A percentile compares a stretch with the other conserved stretches of the same genome.
phyloP scores from a whole-genome alignment of 2,329 filamentous ascomycete species.

The Aspergillus sp. region DNA sequence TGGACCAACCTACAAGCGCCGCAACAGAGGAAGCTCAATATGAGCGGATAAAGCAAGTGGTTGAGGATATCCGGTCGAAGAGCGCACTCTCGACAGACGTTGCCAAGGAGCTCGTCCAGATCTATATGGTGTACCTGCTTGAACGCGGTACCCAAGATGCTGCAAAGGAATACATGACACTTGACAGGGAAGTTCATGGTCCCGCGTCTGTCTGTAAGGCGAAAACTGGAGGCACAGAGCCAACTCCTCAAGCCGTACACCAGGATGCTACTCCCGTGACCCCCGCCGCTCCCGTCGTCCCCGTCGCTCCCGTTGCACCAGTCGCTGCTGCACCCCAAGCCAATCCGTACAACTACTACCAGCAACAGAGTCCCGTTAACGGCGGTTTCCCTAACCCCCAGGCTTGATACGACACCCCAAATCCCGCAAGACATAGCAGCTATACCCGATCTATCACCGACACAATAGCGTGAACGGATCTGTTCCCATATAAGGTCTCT shows the following conservation, averaged over 20 bases:
- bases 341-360: conserved; percentile 32
- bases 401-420: conserved; percentile 14
- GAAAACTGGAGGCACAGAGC: conserved; percentile 25
- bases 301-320: conserved; percentile 16
- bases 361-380: conserved; percentile 32
- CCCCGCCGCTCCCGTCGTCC: conserved; percentile 13
- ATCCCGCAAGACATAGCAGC: background rate
- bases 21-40: conserved; percentile 66
- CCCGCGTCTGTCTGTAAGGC: conserved; percentile 40
- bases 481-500: background rate
- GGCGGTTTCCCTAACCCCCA: conserved; percentile 15
- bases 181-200: conserved; percentile 87
- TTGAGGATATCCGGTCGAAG: conserved; percentile 71
- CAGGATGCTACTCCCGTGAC: conserved; percentile 11
- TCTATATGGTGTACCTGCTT: conserved; percentile 81
- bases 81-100: conserved; percentile 66
- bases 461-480: background rate
- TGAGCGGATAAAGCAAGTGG: conserved; percentile 75
- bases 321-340: conserved; percentile 20
- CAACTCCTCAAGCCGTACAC: conserved; percentile 19
- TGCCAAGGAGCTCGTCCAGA: conserved; percentile 72
- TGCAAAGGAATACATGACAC: conserved; percentile 78
- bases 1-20: conserved; percentile 71
- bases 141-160: conserved; percentile 78
- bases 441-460: background rate